phyloP scores from a whole-genome alignment of 441 rosid species.

The Bocquillonia castaneifolia region DNA sequence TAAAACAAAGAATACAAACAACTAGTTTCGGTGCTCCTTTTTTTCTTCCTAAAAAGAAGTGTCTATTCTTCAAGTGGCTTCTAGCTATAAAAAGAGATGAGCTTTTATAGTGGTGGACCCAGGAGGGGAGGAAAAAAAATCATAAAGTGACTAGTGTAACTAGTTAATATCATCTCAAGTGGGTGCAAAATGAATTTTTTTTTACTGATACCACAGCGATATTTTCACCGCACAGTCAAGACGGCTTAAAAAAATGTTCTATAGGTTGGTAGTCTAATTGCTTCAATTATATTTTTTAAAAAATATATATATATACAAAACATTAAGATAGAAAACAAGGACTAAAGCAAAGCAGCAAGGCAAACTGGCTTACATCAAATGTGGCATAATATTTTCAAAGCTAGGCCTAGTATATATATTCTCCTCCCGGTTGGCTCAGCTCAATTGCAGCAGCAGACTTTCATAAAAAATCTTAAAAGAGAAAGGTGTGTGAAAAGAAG shows the following conservation, averaged over 20 bases:
- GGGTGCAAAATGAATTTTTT: neutral
- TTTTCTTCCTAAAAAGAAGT: conserved; percentile 42
- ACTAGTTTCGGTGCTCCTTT: conserved; percentile 26
- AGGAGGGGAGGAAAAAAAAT: neutral
- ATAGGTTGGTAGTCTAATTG: no score
- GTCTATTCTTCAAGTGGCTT: conserved; percentile 27
- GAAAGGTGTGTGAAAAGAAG: no score
- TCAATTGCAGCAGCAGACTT: no score
- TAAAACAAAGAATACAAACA: conserved; percentile 16
- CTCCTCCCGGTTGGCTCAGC: no score
- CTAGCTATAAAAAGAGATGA: conserved; percentile 37
- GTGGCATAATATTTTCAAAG: no score
- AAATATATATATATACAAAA: no score
- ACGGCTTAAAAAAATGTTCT: neutral
- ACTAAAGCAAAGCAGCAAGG: no score
- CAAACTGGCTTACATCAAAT: no score
- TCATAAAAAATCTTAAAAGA: no score
- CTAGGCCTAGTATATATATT: no score
- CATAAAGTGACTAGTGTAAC: neutral
- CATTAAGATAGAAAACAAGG: no score
- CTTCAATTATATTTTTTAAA: no score
- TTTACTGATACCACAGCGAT: neutral
- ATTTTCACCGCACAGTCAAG: neutral
- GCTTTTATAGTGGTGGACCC: conserved; percentile 14
- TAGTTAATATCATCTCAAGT: neutral